These are phyloP conservation scores for Spathaspora hagerdaliae DNA, from an alignment of 805 yeast genomes.

Conservation along the genomic window DNA sequence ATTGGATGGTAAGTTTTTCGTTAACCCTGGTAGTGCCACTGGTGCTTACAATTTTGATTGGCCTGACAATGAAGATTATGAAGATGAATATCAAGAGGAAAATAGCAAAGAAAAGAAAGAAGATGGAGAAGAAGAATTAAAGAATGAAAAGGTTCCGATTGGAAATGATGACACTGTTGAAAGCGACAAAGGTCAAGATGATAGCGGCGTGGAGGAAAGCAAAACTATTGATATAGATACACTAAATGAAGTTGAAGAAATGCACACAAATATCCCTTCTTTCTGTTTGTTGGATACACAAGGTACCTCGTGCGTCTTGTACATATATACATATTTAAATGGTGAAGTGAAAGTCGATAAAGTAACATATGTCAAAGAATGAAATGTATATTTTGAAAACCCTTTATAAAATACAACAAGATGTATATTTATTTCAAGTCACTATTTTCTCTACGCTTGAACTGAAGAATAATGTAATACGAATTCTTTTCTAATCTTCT, in stretches of 20 bases:
- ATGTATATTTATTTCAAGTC: not conserved
- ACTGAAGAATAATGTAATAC: conserved; percentile 46
- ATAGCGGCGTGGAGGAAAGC: conserved; percentile 7
- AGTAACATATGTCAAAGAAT: conserved; percentile 42
- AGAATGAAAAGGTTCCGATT: conserved; percentile 16
- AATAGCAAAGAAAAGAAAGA: conserved; percentile 27
- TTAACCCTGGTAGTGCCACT: conserved; percentile 97
- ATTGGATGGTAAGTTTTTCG: conserved; percentile 84
- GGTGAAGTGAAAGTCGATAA: conserved; percentile 91
- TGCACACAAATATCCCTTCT: conserved; percentile 57
- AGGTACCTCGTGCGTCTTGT: conserved; percentile 71
- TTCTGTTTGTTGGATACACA: conserved; percentile 88
- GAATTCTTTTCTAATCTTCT: conserved; percentile 73
- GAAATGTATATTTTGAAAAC: not conserved
- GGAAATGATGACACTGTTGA: conserved; percentile 6
- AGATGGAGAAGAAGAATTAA: conserved; percentile 34
- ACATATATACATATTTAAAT: conserved; percentile 75
- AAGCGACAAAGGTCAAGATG: conserved; percentile 3
- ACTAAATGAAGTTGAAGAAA: conserved; percentile 16
- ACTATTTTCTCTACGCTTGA: conserved; percentile 16
- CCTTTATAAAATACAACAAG: not conserved
- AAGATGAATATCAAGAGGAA: conserved; percentile 31
- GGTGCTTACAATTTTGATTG: conserved; percentile 74
- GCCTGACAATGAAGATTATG: conserved; percentile 52
- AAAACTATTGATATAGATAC: conserved; percentile 13